Evolutionary conservation across 2,329 filamentous ascomycete species (phyloP).

Genomic region (Arthrobotrys musiformis): DNA sequence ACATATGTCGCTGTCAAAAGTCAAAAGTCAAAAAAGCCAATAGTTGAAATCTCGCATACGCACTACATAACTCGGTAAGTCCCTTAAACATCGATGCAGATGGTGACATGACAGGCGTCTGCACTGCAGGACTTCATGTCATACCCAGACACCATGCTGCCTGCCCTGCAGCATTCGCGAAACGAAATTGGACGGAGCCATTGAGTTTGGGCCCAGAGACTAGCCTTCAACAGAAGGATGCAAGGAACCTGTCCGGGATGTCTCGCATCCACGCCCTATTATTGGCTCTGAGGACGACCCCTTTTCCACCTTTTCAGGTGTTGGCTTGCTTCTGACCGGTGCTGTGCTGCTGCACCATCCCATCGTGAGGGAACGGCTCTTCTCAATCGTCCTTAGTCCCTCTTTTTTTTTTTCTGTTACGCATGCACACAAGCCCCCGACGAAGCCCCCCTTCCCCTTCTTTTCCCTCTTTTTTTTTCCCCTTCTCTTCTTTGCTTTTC

Average conservation of each 20-base stretch:
- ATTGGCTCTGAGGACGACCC: constrained; percentile 32
- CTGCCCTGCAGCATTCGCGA: constrained; percentile 30
- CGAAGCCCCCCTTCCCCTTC: constrained; percentile 21
- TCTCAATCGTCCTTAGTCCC: too few relatives aligned
- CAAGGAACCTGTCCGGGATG: constrained; percentile 38
- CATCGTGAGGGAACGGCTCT: constrained; percentile 18
- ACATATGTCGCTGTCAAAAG: constrained; percentile 21
- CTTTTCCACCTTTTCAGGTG: constrained; percentile 23
- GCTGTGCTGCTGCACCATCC: constrained; percentile 15
- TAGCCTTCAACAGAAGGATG: constrained; percentile 42
- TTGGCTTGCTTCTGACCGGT: constrained; percentile 16
- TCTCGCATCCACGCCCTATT: constrained; percentile 25
- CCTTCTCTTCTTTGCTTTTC: constrained; percentile 31
- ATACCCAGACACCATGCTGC: constrained; percentile 25
- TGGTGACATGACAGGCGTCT: constrained; percentile 22
- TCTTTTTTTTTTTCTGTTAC: constrained; percentile 18
- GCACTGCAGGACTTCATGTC: constrained; percentile 24
- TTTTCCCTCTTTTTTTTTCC: constrained; percentile 40
- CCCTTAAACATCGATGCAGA: constrained; percentile 15
- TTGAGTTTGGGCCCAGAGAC: constrained; percentile 22
- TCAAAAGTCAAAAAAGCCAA: background rate
- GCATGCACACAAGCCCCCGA: constrained; percentile 16
- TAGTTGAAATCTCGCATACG: constrained; percentile 13
- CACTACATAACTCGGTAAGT: constrained; percentile 23
- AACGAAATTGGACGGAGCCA: constrained; percentile 48